Evolutionary conservation across 768 basidiomycete species (phyloP), one percentile per base, ranked within the genome.

Genomic region (Daedaleopsis sinensis): DNA sequence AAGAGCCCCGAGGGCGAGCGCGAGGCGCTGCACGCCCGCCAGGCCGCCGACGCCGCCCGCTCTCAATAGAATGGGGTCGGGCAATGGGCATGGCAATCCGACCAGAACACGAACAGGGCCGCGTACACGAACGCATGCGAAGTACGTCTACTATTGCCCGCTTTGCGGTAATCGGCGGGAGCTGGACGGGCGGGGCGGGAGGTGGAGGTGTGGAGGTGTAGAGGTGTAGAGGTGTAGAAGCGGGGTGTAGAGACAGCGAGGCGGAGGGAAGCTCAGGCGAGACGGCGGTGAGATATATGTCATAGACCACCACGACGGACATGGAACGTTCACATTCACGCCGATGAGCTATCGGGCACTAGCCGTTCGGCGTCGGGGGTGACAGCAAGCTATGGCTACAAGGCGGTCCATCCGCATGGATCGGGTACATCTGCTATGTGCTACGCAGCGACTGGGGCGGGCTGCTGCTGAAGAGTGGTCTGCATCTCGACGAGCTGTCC

Each of bases 401-500:
- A 50, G 3, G 21, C 27, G 21, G 12, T 50, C 7, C 49, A 48
- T 18, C 15, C 27, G 24, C 24, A 10, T 18, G 39, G 39, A 42
- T 42, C 3, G 11, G 13, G 11, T 13, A 18, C 10, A 42, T 42
- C 13, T 3, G 39, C 11, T 38, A 15, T 15, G 37, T 38, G 15
- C 15, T 42, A 42, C 39, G 39, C 3, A 18, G 39, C 39, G 3
- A 61, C 58, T 42, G 65, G 43, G 8, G 63, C 57, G 39, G 65
- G 27, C 19, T 54, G 81, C 11, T 78, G 74, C 56, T 77, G 79
- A 21, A 89, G 70, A 49, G 85, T 78, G 2, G 84, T 74, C 71
- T 92, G 90, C 50, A 90, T 77, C 62, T 88, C 85, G 37, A 86
- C 82, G 61, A 91, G 79, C 90, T 92, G 65, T 32, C 7, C 27